Conservation (phyloP, 1,284 basidiomycete genomes). For the Fomitiporia mediterranea region DNA sequence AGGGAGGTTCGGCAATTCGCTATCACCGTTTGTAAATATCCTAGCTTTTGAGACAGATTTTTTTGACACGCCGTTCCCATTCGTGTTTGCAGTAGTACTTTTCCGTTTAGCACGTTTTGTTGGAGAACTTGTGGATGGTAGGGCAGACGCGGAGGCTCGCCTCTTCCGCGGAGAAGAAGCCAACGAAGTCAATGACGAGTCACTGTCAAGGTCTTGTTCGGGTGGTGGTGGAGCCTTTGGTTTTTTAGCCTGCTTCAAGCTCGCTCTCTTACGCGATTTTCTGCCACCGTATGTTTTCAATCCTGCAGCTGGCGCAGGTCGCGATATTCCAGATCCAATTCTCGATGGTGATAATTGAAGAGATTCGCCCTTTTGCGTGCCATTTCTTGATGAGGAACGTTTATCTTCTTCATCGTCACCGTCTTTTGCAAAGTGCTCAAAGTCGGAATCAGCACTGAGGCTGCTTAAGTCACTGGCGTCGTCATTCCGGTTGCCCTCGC, state of each 20-base stretch:
- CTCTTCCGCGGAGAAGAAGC: constrained; percentile 22
- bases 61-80: background rate
- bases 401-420: background rate
- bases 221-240: constrained; percentile 3
- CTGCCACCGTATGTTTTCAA: constrained; percentile 13
- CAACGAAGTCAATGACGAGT: constrained; percentile 28
- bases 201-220: background rate
- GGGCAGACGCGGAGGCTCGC: constrained; percentile 4
- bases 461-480: too few relatives aligned
- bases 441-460: too few relatives aligned
- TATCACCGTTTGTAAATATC: background rate
- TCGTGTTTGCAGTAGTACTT: too few relatives aligned
- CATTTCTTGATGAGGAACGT: background rate
- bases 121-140: constrained; percentile 3
- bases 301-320: constrained; percentile 7
- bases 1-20: background rate
- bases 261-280: background rate
- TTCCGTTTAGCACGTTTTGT: constrained; percentile 7
- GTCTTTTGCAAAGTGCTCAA: background rate
- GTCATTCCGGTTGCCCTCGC: constrained; percentile 4
- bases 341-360: constrained; percentile 5
- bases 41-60: constrained; percentile 1
- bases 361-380: background rate
- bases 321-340: constrained; percentile 11
- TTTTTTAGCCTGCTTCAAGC: background rate